phyloP scores from a whole-genome alignment of 441 rosid genomes.

The Pelargonium fulgidum region DNA sequence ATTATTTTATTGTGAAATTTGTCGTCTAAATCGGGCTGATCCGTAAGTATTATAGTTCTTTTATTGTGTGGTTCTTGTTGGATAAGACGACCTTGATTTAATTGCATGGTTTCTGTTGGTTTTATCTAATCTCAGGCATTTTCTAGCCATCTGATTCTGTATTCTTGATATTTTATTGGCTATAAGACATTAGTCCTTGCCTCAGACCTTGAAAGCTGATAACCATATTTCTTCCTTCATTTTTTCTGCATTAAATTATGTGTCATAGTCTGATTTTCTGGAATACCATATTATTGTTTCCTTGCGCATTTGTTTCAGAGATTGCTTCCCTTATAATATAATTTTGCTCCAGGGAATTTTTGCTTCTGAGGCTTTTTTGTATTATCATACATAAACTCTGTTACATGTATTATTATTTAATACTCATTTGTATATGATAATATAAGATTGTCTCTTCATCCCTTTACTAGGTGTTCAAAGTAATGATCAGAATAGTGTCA shows the following conservation, averaged over 20 bases:
- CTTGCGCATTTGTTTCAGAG: slow-evolving; percentile 1
- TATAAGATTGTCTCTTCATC: no score
- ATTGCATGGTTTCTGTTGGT: slow-evolving; percentile 4
- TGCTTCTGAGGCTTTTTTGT: not conserved
- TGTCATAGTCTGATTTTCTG: not conserved
- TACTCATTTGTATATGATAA: no score
- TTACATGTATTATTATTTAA: no score
- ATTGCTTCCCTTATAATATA: not conserved
- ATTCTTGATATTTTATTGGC: not conserved
- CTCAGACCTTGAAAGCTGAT: not conserved
- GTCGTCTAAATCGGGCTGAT: slow-evolving; percentile 90
- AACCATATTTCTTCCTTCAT: slow-evolving; percentile 3
- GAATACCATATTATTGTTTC: not conserved
- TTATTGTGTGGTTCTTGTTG: not conserved
- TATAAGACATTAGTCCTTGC: slow-evolving; percentile 2
- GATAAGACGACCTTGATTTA: not conserved
- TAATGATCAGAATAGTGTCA: no score
- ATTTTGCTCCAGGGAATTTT: not conserved
- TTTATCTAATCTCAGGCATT: not conserved
- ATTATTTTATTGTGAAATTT: slow-evolving; percentile 76
- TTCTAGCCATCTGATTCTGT: not conserved
- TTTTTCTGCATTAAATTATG: not conserved
- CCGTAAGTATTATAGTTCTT: slow-evolving; percentile 53
- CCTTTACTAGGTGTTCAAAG: no score
- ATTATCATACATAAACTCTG: no score